Percentiles rank a stretch among this genome's conserved stretches.
Evolutionary conservation across 257 asterid genomes (phyloP).

Genomic region (Cynanchum wilfordii): DNA sequence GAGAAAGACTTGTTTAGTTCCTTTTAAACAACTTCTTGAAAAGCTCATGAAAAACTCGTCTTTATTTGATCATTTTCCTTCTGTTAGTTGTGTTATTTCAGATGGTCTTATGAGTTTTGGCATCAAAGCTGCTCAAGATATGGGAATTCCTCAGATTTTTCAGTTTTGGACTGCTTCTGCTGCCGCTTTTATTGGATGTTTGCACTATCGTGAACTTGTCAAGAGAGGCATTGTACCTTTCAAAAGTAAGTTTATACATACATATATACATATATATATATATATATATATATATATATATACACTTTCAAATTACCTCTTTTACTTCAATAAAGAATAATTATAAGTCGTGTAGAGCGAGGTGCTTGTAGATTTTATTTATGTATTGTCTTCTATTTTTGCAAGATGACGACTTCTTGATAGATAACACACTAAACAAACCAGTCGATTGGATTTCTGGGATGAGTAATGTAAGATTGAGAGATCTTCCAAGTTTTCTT

Average conservation of each 20-base stretch:
- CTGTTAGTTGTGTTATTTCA: slow-evolving; percentile 32
- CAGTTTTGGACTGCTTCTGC: slow-evolving; percentile 55
- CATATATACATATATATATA: no score
- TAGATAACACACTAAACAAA: slow-evolving; percentile 47
- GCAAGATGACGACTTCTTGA: slow-evolving; percentile 40
- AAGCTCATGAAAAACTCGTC: slow-evolving; percentile 27
- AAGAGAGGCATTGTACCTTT: slow-evolving; percentile 41
- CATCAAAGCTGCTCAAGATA: slow-evolving; percentile 36
- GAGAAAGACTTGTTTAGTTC: slow-evolving; percentile 33
- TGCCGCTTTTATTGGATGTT: slow-evolving; percentile 36
- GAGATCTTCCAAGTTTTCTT: slow-evolving; percentile 50
- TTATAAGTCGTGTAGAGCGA: no score
- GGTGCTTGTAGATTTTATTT: no score
- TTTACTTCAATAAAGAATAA: no score
- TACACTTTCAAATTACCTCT: no score
- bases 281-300: no score
- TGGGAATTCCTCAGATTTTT: slow-evolving; percentile 44
- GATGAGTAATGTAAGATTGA: slow-evolving; percentile 34
- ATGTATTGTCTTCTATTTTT: no score
- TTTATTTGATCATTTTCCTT: slow-evolving; percentile 30
- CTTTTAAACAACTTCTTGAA: slow-evolving; percentile 30
- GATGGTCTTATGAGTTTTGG: slow-evolving; percentile 50
- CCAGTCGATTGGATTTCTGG: slow-evolving; percentile 47
- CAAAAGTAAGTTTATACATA: slow-evolving; percentile 42
- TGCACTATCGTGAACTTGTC: slow-evolving; percentile 31